phyloP scores from a whole-genome alignment of 2,329 filamentous ascomycete species.

The Pseudofabraea citricarpa region DNA sequence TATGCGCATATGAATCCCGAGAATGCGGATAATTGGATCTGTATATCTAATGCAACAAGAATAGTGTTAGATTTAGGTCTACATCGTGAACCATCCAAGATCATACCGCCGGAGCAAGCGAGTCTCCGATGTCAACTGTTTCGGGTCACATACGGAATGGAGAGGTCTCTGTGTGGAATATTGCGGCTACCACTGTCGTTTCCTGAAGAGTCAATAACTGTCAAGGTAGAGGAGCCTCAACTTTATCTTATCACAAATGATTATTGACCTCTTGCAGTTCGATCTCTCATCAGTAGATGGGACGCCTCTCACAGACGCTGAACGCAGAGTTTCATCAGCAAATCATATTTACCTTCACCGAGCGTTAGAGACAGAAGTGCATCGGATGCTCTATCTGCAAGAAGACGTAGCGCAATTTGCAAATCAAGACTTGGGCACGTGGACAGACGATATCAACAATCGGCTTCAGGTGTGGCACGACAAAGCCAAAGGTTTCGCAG shows the following conservation, averaged over 20 bases:
- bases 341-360: constrained; percentile 13
- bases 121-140: constrained; percentile 1
- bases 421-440: constrained; percentile 1
- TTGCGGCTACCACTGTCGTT: constrained; percentile 6
- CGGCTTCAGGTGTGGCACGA: constrained; percentile 9
- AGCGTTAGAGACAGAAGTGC: constrained; percentile 11
- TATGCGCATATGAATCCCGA: constrained; percentile 5
- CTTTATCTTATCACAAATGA: too few relatives aligned
- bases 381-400: constrained; percentile 12
- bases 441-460: constrained; percentile 9
- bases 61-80: constrained; percentile 1
- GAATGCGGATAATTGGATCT: constrained; percentile 2
- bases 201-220: constrained; percentile 3
- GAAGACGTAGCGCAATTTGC: constrained; percentile 2
- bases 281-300: background rate
- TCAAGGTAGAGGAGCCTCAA: too few relatives aligned
- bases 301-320: background rate
- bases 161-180: constrained; percentile 3
- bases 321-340: constrained; percentile 8
- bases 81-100: constrained; percentile 1
- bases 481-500: constrained; percentile 9
- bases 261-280: background rate
- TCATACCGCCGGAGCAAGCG: background rate
- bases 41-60: constrained; percentile 1
- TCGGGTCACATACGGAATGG: constrained; percentile 3